A percentile compares a stretch with the other conserved stretches of the same genome.
Conservation (phyloP, 208 protist species). For the Naegleria lovaniensis region DNA sequence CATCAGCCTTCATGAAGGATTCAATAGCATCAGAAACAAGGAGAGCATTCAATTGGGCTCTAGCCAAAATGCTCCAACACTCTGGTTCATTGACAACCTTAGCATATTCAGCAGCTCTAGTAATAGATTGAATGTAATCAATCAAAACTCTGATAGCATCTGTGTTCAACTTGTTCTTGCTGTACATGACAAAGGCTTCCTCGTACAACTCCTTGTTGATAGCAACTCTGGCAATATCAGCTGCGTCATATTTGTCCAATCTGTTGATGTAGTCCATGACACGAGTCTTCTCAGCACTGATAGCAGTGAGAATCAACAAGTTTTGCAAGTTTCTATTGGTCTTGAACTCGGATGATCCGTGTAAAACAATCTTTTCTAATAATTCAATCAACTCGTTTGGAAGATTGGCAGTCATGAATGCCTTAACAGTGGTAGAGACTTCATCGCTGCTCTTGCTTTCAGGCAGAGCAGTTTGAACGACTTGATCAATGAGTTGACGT, state of each 20-base stretch:
- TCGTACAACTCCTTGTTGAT: conserved; percentile 88
- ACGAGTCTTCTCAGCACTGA: conserved; percentile 76
- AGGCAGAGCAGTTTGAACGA: conserved; percentile 96
- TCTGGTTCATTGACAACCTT: conserved; percentile 77
- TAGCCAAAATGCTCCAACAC: conserved; percentile 88
- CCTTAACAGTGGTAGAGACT: conserved; percentile 95
- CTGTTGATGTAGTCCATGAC: conserved; percentile 98
- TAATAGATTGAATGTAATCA: conserved; percentile 84
- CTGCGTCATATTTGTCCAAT: conserved; percentile 97
- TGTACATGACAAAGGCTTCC: conserved; percentile 97
- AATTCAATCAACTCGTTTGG: conserved; percentile 98
- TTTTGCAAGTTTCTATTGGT: conserved; percentile 99
- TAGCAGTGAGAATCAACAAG: conserved; percentile 98
- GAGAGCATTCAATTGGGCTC: conserved; percentile 78
- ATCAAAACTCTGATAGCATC: conserved; percentile 95
- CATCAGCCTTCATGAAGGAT: conserved; percentile 94
- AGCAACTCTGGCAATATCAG: conserved; percentile 93
- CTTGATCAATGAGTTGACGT: conserved; percentile 90
- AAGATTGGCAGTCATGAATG: conserved; percentile 97
- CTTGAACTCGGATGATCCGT: conserved; percentile 81
- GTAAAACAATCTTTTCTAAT: conserved; percentile 98
- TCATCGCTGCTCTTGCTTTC: conserved; percentile 91
- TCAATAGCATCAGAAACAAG: conserved; percentile 91
- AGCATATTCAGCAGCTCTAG: conserved; percentile 89
- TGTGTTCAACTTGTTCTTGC: conserved; percentile 90